These are phyloP conservation scores for Jaenimonas drosophilae DNA, from an alignment of 208 protist genomes.

Conservation along the genomic window DNA sequence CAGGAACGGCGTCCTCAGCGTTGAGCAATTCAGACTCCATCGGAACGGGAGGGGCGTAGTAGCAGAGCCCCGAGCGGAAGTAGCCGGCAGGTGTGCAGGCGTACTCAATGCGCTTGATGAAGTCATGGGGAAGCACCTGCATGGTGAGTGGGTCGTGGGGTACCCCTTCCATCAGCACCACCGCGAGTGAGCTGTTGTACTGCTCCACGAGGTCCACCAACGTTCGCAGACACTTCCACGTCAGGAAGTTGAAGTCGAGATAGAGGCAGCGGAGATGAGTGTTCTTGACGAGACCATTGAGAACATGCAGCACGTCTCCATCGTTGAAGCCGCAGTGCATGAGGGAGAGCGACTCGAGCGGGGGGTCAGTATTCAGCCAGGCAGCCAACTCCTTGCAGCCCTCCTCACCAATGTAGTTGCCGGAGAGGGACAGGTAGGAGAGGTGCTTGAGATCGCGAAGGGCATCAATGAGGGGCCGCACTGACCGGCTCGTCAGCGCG, in stretches of 20 bases:
- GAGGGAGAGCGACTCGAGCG: slow-evolving; percentile 36
- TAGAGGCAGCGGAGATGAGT: slow-evolving; percentile 28
- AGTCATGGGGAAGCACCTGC: slow-evolving; percentile 8
- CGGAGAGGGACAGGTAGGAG: slow-evolving; percentile 31
- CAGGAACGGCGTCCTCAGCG: too few relatives aligned
- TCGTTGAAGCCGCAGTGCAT: slow-evolving; percentile 61
- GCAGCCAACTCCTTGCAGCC: slow-evolving; percentile 7
- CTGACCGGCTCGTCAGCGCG: slow-evolving; percentile 11
- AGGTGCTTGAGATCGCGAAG: slow-evolving; percentile 13
- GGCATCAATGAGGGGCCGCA: slow-evolving; percentile 17
- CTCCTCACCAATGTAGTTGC: slow-evolving; percentile 32
- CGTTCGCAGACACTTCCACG: slow-evolving; percentile 12
- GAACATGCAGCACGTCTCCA: slow-evolving; percentile 23
- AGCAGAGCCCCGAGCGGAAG: slow-evolving; percentile 6
- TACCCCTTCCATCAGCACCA: slow-evolving; percentile 20
- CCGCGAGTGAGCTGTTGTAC: slow-evolving; percentile 20
- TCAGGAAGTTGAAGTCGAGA: slow-evolving; percentile 33
- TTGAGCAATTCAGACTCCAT: too few relatives aligned
- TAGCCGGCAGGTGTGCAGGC: slow-evolving; percentile 7
- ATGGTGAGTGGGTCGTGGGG: slow-evolving; percentile 25
- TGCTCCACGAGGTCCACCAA: slow-evolving; percentile 24
- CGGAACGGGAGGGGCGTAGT: slow-evolving; percentile 1
- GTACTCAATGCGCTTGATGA: slow-evolving; percentile 7
- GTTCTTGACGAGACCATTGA: slow-evolving; percentile 30
- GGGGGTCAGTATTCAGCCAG: slow-evolving; percentile 26